phyloP scores from a whole-genome alignment of 371 early-diverging fungal species.

The Encephalitozoon hellem region DNA sequence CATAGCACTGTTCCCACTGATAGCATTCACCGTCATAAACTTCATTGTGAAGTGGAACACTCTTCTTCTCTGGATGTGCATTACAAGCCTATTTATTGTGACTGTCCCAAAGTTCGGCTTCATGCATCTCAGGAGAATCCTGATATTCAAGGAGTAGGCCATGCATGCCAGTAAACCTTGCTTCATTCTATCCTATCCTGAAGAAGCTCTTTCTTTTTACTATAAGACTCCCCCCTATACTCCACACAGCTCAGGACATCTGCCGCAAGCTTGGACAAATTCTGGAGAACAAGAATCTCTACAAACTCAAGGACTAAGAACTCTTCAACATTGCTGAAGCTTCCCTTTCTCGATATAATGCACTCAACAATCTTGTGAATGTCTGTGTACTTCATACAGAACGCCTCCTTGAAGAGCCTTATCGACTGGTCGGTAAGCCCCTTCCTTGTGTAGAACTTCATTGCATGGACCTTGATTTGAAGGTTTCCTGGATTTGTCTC shows the following conservation, averaged over 20 bases:
- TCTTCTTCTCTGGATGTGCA: slow-evolving; percentile 38
- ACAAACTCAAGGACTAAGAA: slow-evolving; percentile 50
- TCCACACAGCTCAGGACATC: slow-evolving; percentile 38
- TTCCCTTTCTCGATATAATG: neutral
- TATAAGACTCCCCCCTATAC: slow-evolving; percentile 42
- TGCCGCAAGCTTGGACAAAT: slow-evolving; percentile 15
- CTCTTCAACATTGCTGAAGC: slow-evolving; percentile 43
- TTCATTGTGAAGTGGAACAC: slow-evolving; percentile 55
- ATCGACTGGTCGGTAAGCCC: slow-evolving; percentile 38
- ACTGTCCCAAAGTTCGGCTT: slow-evolving; percentile 59
- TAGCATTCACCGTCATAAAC: slow-evolving; percentile 54
- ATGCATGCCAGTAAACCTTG: neutral
- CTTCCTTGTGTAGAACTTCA: slow-evolving; percentile 52
- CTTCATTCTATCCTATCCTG: slow-evolving; percentile 10
- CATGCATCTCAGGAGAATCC: slow-evolving; percentile 57
- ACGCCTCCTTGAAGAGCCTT: neutral
- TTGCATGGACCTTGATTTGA: slow-evolving; percentile 41
- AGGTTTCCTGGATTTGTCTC: slow-evolving; percentile 48
- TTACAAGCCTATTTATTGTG: slow-evolving; percentile 55
- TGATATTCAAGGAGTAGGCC: slow-evolving; percentile 42
- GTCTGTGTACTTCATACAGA: neutral
- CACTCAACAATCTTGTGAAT: slow-evolving; percentile 9
- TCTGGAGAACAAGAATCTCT: slow-evolving; percentile 29
- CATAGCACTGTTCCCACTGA: slow-evolving; percentile 55
- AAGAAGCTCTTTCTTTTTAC: slow-evolving; percentile 37